Conservation (phyloP, 371 early-diverging fungal species). For the Polyrhizophydium stewartii region DNA sequence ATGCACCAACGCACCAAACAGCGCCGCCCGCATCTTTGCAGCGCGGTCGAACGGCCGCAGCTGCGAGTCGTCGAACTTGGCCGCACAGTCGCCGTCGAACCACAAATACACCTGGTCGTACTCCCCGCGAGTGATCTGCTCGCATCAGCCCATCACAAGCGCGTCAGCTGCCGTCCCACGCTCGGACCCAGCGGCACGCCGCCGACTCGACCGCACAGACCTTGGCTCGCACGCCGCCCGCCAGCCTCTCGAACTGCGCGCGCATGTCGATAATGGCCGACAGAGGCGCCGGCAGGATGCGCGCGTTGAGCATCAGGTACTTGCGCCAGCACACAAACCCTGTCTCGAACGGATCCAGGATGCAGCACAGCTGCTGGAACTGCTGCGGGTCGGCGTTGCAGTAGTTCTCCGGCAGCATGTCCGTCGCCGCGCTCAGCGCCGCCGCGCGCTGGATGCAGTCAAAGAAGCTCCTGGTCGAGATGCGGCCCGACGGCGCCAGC, state of each 20-base stretch:
- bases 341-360: conserved; percentile 49
- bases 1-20: conserved; percentile 24
- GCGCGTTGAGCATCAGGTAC: conserved; percentile 33
- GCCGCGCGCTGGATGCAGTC: conserved; percentile 27
- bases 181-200: too few relatives aligned
- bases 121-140: conserved; percentile 17
- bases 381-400: conserved; percentile 23
- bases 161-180: neutral
- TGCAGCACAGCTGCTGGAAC: conserved; percentile 25
- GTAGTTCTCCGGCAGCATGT: conserved; percentile 40
- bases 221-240: too few relatives aligned
- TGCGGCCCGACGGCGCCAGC: conserved; percentile 34
- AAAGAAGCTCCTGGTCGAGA: conserved; percentile 34
- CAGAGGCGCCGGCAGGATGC: conserved; percentile 29
- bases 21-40: conserved; percentile 35
- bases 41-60: conserved; percentile 9
- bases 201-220: too few relatives aligned
- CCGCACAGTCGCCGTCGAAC: conserved; percentile 8
- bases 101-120: conserved; percentile 8
- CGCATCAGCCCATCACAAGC: neutral
- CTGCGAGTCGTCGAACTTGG: conserved; percentile 27
- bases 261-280: neutral
- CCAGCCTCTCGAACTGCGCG: neutral
- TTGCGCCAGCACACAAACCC: conserved; percentile 51
- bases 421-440: conserved; percentile 21